phyloP scores from a whole-genome alignment of 106 monocot species.

The Acanthochlamys bracteata region DNA sequence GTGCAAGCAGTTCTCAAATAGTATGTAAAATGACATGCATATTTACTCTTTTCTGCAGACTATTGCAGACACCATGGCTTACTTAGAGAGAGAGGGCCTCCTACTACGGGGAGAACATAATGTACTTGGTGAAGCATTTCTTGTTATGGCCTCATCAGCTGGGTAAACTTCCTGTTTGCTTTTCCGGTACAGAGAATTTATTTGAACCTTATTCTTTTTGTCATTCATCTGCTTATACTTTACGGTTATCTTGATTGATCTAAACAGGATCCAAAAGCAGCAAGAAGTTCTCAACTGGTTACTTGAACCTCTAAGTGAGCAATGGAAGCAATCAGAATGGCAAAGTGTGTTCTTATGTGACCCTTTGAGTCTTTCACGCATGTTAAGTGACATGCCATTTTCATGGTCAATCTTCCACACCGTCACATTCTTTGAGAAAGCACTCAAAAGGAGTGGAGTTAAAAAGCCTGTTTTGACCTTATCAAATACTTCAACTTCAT shows the following conservation, averaged over 20 bases:
- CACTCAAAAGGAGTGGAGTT: constrained; percentile 87
- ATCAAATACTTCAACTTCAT: constrained; percentile 18
- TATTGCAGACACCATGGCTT: constrained; percentile 94
- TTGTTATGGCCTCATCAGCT: constrained; percentile 86
- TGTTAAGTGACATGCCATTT: constrained; percentile 61
- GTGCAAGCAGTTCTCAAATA: no score
- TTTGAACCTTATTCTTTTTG: no score
- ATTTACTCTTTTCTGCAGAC: no score
- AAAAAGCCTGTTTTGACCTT: constrained; percentile 38
- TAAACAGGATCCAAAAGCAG: constrained; percentile 71
- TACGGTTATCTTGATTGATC: no score
- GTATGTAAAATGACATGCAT: no score
- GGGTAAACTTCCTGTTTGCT: constrained; percentile 41
- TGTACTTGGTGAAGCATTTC: constrained; percentile 93
- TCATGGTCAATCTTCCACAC: constrained; percentile 95
- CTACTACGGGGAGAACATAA: constrained; percentile 91
- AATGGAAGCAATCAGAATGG: constrained; percentile 89
- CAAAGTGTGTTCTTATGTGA: constrained; percentile 79
- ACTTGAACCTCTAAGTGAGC: constrained; percentile 79
- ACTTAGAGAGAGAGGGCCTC: constrained; percentile 70
- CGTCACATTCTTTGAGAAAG: constrained; percentile 90
- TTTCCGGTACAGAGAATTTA: background rate
- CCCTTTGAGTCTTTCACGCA: constrained; percentile 44
- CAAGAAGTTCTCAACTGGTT: constrained; percentile 92
- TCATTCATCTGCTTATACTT: no score